Conservation (phyloP, 805 yeast species). For the Grigorovia yakushimaensis region DNA sequence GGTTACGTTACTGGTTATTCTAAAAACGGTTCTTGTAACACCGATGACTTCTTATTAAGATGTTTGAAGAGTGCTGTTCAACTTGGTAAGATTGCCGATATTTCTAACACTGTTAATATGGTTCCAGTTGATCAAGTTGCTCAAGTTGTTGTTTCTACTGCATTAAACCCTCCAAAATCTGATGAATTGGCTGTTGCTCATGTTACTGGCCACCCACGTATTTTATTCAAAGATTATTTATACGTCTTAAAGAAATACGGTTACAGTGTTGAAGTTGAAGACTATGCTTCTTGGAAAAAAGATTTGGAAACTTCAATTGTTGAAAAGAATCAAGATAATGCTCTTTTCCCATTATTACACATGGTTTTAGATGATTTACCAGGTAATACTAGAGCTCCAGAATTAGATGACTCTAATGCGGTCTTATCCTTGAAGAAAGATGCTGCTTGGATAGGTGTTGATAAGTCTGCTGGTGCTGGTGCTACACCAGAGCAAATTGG, state of each 20-base stretch:
- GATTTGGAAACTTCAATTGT: conserved; percentile 69
- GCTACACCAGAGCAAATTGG: conserved; percentile 61
- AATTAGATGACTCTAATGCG: conserved; percentile 81
- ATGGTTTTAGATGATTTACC: conserved; percentile 91
- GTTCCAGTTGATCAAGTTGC: conserved; percentile 99
- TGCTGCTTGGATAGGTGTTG: conserved; percentile 52
- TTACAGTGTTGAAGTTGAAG: conserved; percentile 49
- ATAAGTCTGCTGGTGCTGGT: conserved; percentile 63
- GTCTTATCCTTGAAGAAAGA: conserved; percentile 57
- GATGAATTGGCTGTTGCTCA: conserved; percentile 67
- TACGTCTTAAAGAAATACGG: conserved; percentile 61
- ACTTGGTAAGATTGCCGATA: conserved; percentile 76
- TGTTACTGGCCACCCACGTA: conserved; percentile 96
- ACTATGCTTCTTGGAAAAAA: conserved; percentile 72
- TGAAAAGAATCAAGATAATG: conserved; percentile 66
- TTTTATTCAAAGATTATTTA: conserved; percentile 66
- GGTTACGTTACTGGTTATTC: conserved; percentile 92
- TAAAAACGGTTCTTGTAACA: conserved; percentile 77
- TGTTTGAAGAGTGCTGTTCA: conserved; percentile 93
- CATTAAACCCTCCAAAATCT: conserved; percentile 59
- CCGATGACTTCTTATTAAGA: conserved; percentile 92
- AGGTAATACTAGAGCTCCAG: conserved; percentile 87
- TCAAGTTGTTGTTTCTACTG: conserved; percentile 72
- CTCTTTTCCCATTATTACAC: conserved; percentile 86
- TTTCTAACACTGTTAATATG: conserved; percentile 82